Percentiles rank a stretch among this genome's conserved stretches.
Evolutionary conservation across 2,329 filamentous ascomycete genomes (phyloP).

Genomic region (Aspergillus quadricinctus): DNA sequence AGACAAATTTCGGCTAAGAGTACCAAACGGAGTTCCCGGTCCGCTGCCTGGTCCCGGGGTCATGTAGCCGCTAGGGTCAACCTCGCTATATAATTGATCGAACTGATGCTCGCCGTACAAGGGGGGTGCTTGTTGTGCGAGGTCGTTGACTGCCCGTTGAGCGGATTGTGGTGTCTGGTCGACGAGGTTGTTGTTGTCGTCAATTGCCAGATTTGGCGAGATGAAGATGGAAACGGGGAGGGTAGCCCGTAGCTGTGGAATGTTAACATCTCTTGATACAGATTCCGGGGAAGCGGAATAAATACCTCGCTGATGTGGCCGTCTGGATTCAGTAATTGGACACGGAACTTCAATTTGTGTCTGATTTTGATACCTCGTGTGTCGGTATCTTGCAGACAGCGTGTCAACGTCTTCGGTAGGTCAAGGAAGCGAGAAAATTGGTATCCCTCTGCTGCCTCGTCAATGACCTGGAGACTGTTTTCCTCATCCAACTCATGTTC

Average conservation of each 20-base stretch:
- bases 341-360: constrained; percentile 87
- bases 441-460: constrained; percentile 59
- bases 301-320: constrained; percentile 84
- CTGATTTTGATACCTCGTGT: constrained; percentile 84
- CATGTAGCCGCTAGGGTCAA: constrained; percentile 77
- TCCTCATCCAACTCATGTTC: constrained; percentile 68
- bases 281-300: not conserved
- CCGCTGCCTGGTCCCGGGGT: constrained; percentile 64
- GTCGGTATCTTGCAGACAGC: constrained; percentile 86
- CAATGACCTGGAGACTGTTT: constrained; percentile 50
- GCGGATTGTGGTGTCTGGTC: constrained; percentile 53
- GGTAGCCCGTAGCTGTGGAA: constrained; percentile 70
- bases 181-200: constrained; percentile 78
- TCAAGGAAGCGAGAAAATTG: constrained; percentile 57
- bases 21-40: constrained; percentile 73
- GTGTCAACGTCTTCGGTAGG: constrained; percentile 74
- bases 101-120: constrained; percentile 86
- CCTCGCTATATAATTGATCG: constrained; percentile 83
- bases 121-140: constrained; percentile 72
- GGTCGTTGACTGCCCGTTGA: constrained; percentile 49
- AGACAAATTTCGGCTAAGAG: constrained; percentile 68
- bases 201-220: constrained; percentile 84
- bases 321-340: constrained; percentile 90
- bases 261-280: constrained; percentile 8
- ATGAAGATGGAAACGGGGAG: constrained; percentile 92